phyloP scores from a whole-genome alignment of 208 protist species.

The Acanthamoeba lenticulata region DNA sequence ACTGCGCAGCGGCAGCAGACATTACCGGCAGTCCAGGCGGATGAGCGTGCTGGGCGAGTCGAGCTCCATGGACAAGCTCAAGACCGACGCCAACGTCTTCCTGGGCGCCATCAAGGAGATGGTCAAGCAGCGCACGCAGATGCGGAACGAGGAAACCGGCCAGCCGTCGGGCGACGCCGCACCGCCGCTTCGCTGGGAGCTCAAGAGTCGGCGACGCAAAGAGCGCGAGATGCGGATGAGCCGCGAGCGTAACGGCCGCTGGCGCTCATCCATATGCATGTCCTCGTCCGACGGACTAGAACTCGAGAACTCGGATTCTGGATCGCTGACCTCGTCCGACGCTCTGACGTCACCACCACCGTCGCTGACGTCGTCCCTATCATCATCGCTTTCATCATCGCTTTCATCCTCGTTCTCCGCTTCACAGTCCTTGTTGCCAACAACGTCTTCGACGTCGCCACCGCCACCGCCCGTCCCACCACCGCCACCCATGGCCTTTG shows the following conservation, averaged over 20 bases:
- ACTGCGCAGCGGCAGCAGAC: not conserved
- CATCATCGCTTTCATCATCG: too few relatives aligned
- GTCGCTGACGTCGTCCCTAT: too few relatives aligned
- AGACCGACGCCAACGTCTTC: slow-evolving; percentile 43
- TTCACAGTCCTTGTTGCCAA: not conserved
- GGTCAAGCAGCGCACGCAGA: not conserved
- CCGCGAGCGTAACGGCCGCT: not conserved
- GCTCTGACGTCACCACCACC: too few relatives aligned
- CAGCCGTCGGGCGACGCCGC: not conserved
- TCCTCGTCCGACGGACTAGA: not conserved
- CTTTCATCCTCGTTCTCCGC: too few relatives aligned
- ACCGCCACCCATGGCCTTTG: not conserved
- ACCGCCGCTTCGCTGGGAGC: too few relatives aligned
- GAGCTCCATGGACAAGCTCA: not conserved
- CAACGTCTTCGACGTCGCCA: too few relatives aligned
- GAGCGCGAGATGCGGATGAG: not conserved
- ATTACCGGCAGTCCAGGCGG: not conserved
- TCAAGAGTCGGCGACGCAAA: not conserved
- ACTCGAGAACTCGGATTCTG: not conserved
- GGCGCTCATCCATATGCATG: not conserved
- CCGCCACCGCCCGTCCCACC: too few relatives aligned
- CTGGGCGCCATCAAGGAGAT: slow-evolving; percentile 48
- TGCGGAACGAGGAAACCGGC: not conserved
- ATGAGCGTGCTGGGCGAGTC: not conserved
- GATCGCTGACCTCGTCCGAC: too few relatives aligned